Evolutionary conservation across 1,139 yeast genomes (phyloP).

Genomic region (Pichia sp.): DNA sequence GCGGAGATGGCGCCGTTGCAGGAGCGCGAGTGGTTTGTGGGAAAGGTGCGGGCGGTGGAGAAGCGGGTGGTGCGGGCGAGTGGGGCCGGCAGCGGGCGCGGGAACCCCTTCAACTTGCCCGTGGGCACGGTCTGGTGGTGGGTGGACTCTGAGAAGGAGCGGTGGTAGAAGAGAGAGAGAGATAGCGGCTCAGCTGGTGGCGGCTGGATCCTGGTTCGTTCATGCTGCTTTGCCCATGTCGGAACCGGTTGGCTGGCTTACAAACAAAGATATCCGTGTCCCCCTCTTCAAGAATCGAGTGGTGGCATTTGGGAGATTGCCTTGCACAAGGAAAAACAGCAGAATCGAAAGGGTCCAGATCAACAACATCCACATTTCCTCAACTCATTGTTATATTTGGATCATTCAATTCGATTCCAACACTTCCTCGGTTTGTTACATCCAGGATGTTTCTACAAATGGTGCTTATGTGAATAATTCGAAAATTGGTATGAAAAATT

Average conservation of each 20-base stretch:
- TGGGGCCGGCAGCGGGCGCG: slow-evolving; percentile 28
- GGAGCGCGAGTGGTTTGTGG: slow-evolving; percentile 67
- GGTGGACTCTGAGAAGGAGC: slow-evolving; percentile 42
- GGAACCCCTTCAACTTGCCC: slow-evolving; percentile 46
- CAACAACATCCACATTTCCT: slow-evolving; percentile 16
- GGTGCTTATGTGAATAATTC: slow-evolving; percentile 44
- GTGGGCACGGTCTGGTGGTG: slow-evolving; percentile 45
- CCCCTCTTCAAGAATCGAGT: slow-evolving; percentile 59
- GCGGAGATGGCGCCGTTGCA: slow-evolving; percentile 23
- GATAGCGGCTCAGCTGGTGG: background rate
- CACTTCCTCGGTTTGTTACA: slow-evolving; percentile 43
- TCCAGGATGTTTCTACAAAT: slow-evolving; percentile 49
- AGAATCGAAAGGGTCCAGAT: slow-evolving; percentile 13
- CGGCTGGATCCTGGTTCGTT: background rate
- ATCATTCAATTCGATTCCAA: slow-evolving; percentile 40
- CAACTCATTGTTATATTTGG: slow-evolving; percentile 26
- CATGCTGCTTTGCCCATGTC: background rate
- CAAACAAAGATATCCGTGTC: background rate
- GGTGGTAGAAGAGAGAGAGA: background rate
- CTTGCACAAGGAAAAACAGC: slow-evolving; percentile 47
- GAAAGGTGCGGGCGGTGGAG: slow-evolving; percentile 47
- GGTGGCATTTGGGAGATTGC: slow-evolving; percentile 49
- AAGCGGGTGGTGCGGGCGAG: slow-evolving; percentile 40
- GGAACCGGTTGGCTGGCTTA: slow-evolving; percentile 1
- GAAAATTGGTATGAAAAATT: slow-evolving; percentile 21